phyloP scores from a whole-genome alignment of 2,329 filamentous ascomycete species.

The Falciphora oryzae region DNA sequence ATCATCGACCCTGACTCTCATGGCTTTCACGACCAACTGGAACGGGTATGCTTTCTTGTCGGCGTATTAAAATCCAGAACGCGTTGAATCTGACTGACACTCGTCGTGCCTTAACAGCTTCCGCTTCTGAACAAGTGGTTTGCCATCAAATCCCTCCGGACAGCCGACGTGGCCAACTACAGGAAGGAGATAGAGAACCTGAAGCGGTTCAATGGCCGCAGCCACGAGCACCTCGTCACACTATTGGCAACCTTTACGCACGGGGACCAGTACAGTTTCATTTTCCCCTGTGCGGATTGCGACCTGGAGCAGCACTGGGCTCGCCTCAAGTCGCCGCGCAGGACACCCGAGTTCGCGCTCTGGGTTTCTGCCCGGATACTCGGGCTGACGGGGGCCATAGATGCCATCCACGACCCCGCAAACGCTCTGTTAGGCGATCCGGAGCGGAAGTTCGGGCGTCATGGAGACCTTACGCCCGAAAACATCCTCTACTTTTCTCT shows the following conservation, averaged over 20 bases:
- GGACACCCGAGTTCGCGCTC: not conserved
- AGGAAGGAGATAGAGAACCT: constrained; percentile 17
- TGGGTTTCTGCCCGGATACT: constrained; percentile 16
- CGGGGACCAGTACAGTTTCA: constrained; percentile 9
- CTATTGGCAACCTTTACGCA: constrained; percentile 16
- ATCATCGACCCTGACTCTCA: not conserved
- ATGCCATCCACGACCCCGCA: constrained; percentile 11
- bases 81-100: no score
- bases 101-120: no score
- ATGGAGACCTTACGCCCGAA: constrained; percentile 19
- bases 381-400: constrained; percentile 14
- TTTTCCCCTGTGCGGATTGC: constrained; percentile 17
- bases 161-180: constrained; percentile 2
- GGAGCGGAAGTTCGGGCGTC: not conserved
- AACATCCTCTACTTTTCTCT: constrained; percentile 17
- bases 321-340: not conserved
- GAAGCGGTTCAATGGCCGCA: constrained; percentile 13
- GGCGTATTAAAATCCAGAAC: no score
- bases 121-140: not conserved
- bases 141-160: not conserved
- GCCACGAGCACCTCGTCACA: constrained; percentile 15
- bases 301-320: constrained; percentile 15
- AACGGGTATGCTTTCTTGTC: no score
- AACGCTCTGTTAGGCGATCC: not conserved
- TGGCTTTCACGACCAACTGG: not conserved